Evolutionary conservation across 352 stramenopile genomes (phyloP).

Genomic region (Globisporangium mamillatum): DNA sequence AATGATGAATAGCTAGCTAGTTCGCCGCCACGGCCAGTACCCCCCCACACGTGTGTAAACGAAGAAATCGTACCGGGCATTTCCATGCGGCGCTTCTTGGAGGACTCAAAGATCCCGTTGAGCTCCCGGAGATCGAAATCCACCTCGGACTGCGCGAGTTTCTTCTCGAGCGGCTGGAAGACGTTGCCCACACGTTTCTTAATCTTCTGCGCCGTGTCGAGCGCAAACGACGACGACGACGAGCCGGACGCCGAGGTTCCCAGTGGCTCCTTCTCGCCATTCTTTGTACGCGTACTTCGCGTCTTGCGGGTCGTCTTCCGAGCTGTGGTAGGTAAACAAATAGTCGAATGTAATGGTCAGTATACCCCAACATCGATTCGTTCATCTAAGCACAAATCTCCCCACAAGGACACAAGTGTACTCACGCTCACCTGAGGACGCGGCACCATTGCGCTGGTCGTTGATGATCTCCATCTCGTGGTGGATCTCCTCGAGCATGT

Average conservation of each 20-base stretch:
- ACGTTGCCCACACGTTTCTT: constrained; percentile 67
- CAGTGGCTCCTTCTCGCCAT: constrained; percentile 25
- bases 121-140: constrained; percentile 71
- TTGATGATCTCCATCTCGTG: constrained; percentile 82
- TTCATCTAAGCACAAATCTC: background rate
- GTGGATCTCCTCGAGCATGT: constrained; percentile 86
- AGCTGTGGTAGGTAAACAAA: constrained; percentile 20
- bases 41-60: constrained; percentile 7
- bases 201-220: constrained; percentile 66
- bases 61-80: constrained; percentile 18
- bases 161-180: constrained; percentile 73
- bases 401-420: background rate
- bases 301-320: constrained; percentile 75
- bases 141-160: constrained; percentile 65
- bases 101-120: constrained; percentile 37
- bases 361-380: background rate
- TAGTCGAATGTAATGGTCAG: background rate
- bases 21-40: no score
- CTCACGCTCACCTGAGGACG: constrained; percentile 23
- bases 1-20: background rate
- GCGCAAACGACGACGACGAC: constrained; percentile 16
- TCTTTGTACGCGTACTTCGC: constrained; percentile 64
- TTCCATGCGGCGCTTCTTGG: constrained; percentile 73
- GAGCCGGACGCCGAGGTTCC: background rate
- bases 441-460: constrained; percentile 65